Evolutionary conservation across 2,329 filamentous ascomycete species (phyloP).

Genomic region (Cryphonectria parasitica): DNA sequence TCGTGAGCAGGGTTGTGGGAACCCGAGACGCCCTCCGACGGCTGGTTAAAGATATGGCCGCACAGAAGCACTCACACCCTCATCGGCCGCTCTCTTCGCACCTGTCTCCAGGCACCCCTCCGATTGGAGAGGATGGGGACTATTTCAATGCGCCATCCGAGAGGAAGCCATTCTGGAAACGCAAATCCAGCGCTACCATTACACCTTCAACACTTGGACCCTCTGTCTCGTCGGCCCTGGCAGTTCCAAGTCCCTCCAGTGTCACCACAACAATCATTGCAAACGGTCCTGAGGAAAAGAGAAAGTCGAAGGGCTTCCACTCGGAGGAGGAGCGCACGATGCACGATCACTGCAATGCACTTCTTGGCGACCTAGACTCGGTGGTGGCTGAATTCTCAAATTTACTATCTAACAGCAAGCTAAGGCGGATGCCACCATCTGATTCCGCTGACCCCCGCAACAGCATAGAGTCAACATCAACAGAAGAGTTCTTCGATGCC

Average conservation of each 20-base stretch:
- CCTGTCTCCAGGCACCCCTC: conserved; percentile 47
- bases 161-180: conserved; percentile 86
- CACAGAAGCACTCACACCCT: conserved; percentile 54
- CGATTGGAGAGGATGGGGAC: conserved; percentile 52
- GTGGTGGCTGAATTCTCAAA: conserved; percentile 82
- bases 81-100: conserved; percentile 42
- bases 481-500: conserved; percentile 95
- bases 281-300: conserved; percentile 35
- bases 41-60: conserved; percentile 82
- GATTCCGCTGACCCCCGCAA: conserved; percentile 54
- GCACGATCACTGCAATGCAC: conserved; percentile 79
- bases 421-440: conserved; percentile 65
- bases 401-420: conserved; percentile 78
- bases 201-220: conserved; percentile 47
- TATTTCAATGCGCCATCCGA: conserved; percentile 59
- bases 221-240: conserved; percentile 43
- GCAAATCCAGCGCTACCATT: conserved; percentile 69
- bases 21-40: conserved; percentile 87
- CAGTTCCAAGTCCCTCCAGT: conserved; percentile 47
- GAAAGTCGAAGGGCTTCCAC: conserved; percentile 42
- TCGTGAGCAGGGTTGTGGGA: conserved; percentile 85
- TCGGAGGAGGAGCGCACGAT: conserved; percentile 65
- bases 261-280: conserved; percentile 33
- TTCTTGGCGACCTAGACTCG: conserved; percentile 83
- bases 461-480: conserved; percentile 81